phyloP scores from a whole-genome alignment of 2,329 filamentous ascomycete species.

The Xylariaceae sp. region DNA sequence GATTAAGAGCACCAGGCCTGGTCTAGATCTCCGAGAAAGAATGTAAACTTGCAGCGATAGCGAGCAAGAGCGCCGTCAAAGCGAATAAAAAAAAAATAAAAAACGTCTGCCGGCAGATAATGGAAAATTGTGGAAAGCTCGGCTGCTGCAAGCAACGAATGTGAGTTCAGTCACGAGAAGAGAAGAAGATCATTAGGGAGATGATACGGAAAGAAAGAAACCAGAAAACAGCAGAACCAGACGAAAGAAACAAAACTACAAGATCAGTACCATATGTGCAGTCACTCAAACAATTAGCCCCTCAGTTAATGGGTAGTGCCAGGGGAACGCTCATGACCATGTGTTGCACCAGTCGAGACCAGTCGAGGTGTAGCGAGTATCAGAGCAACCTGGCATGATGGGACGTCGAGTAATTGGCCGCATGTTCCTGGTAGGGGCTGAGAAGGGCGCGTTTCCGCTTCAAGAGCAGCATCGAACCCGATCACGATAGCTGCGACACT shows the following conservation, averaged over 20 bases:
- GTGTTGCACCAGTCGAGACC: too few relatives aligned
- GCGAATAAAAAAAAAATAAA: conserved; percentile 18
- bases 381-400: background rate
- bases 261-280: background rate
- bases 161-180: conserved; percentile 16
- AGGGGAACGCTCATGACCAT: too few relatives aligned
- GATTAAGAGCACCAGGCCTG: conserved; percentile 5
- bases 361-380: too few relatives aligned
- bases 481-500: conserved; percentile 17
- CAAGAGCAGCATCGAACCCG: background rate
- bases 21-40: conserved; percentile 16
- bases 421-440: background rate
- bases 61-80: conserved; percentile 16
- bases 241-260: conserved; percentile 15
- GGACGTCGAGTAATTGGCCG: conserved; percentile 3
- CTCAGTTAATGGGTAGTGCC: too few relatives aligned
- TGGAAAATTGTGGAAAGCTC: conserved; percentile 19
- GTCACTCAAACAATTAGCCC: too few relatives aligned
- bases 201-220: conserved; percentile 17
- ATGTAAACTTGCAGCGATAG: conserved; percentile 3
- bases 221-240: conserved; percentile 13
- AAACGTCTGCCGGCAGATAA: conserved; percentile 34
- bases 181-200: conserved; percentile 19
- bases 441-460: background rate
- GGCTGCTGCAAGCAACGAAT: conserved; percentile 25